A percentile compares a stretch with the other conserved stretches of the same genome.
phyloP scores from a whole-genome alignment of 306 rosid species.

The Rosa multiflora region DNA sequence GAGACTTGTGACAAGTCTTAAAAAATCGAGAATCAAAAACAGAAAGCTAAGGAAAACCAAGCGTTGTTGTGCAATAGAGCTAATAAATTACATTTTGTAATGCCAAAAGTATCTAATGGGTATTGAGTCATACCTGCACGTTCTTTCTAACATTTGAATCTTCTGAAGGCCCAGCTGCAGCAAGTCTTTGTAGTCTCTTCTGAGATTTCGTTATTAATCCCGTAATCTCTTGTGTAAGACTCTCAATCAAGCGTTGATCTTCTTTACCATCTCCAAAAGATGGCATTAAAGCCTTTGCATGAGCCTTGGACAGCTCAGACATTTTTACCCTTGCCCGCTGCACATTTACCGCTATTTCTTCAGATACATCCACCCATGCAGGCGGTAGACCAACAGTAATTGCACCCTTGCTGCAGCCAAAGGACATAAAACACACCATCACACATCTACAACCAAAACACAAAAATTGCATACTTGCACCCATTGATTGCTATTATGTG shows the following conservation, averaged over 20 bases:
- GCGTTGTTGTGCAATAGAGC: slow-evolving; percentile 1
- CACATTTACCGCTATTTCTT: slow-evolving; percentile 84
- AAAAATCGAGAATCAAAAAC: background rate
- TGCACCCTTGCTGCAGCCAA: slow-evolving; percentile 60
- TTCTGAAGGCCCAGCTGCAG: slow-evolving; percentile 88
- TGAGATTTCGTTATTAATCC: slow-evolving; percentile 80
- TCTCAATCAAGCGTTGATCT: slow-evolving; percentile 78
- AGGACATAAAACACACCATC: slow-evolving; percentile 17
- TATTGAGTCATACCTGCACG: slow-evolving; percentile 68
- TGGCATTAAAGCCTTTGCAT: slow-evolving; percentile 93
- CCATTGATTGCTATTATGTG: background rate
- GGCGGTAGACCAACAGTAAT: slow-evolving; percentile 91
- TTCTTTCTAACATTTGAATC: slow-evolving; percentile 93
- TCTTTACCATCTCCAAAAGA: slow-evolving; percentile 95
- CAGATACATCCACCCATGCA: slow-evolving; percentile 96
- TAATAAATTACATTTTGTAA: slow-evolving; percentile 12
- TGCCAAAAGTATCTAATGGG: background rate
- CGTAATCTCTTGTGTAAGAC: slow-evolving; percentile 81
- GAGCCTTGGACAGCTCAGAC: slow-evolving; percentile 87
- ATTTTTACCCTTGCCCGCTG: slow-evolving; percentile 82
- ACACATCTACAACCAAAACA: background rate
- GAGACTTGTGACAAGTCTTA: background rate
- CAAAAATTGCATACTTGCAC: background rate
- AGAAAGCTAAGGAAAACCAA: background rate
- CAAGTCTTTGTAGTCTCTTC: slow-evolving; percentile 69